Conservation (phyloP, 164 flowering plant genomes). For the Houttuynia cordata region DNA sequence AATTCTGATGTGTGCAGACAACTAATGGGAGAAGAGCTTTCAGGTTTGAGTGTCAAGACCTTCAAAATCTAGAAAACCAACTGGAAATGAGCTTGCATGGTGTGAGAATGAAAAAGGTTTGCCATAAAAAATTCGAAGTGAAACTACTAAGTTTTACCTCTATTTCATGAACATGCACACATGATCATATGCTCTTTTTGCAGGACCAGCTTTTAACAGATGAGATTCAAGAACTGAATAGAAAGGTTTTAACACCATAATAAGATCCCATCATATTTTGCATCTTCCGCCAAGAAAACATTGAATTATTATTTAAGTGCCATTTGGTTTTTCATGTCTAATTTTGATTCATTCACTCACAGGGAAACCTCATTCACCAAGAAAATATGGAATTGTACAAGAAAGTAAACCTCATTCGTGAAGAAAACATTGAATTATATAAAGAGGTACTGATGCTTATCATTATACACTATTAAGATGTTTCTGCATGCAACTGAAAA, state of each 20-base stretch:
- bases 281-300: too few relatives aligned
- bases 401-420: slow-evolving; percentile 54
- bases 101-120: slow-evolving; percentile 74
- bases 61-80: slow-evolving; percentile 71
- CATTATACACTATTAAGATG: background rate
- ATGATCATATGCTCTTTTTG: slow-evolving; percentile 7
- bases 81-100: slow-evolving; percentile 71
- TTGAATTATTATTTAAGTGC: background rate
- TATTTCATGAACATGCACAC: background rate
- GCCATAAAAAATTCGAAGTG: background rate
- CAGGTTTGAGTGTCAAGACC: slow-evolving; percentile 60
- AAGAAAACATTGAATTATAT: slow-evolving; percentile 47
- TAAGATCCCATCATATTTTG: background rate
- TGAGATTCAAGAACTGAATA: slow-evolving; percentile 65
- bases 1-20: slow-evolving; percentile 33
- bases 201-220: slow-evolving; percentile 70
- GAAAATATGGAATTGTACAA: slow-evolving; percentile 68
- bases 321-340: background rate
- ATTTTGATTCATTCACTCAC: slow-evolving; percentile 6
- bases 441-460: slow-evolving; percentile 30
- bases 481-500: background rate
- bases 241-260: slow-evolving; percentile 42
- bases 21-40: slow-evolving; percentile 83
- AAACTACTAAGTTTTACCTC: too few relatives aligned
- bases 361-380: slow-evolving; percentile 69